Evolutionary conservation across 805 yeast genomes (phyloP), one percentile per base, ranked within the genome.

Genomic region (Metschnikowia continentalis): DNA sequence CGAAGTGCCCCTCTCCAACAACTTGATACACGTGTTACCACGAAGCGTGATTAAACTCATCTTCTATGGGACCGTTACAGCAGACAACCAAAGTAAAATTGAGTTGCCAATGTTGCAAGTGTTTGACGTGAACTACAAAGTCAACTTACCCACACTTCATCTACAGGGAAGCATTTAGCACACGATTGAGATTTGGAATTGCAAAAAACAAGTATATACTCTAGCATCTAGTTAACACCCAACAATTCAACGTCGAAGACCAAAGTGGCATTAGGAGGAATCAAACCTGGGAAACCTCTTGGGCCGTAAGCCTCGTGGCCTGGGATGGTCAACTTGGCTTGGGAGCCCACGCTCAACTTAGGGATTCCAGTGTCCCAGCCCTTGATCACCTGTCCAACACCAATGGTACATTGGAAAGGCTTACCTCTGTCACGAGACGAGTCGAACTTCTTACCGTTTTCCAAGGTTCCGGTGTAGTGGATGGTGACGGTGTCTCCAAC

Each of bases 301-400:
- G 81, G 80, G 56, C 97, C 97, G 74, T 92, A 92, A 61, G 95
- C 98, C 75, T 88, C 86, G 63, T 83, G 82, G 59, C 96, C 96
- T 63, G 97, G 95, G 63, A 92, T 90, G 63, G 95, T 90, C 67
- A 92, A 78, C 68, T 86, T 80, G 47, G 97, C 96, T 78, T 86
- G 88, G 75, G 94, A 90, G 64, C 98, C 98, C 47, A 90, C 80
- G 48, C 96, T 86, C 68, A 92, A 79, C 73, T 90, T 83, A 50
- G 97, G 96, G 68, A 90, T 89, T 55, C 91, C 96, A 65, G 83
- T 88, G 66, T 91, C 97, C 97, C 97, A 92, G 60, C 97, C 98
- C 67, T 83, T 83, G 75, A 92, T 92, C 60, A 92, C 97, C 75
- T 87, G 96, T 58, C 97, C 97, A 59, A 88, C 96, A 71, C 98